Conservation (phyloP, 2,329 filamentous ascomycete species). For the Mycosphaerella arachidis region DNA sequence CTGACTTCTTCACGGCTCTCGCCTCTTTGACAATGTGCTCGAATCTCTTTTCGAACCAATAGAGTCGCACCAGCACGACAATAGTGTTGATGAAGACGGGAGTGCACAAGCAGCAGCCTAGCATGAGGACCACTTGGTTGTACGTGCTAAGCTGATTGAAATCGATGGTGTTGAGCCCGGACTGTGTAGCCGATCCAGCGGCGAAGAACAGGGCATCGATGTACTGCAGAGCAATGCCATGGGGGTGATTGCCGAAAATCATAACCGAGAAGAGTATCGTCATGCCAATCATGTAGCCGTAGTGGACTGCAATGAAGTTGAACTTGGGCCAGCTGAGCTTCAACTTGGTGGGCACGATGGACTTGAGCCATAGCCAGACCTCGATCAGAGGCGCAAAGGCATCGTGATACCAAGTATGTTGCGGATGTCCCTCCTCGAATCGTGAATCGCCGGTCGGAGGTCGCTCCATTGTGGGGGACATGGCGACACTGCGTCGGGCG, state of each 20-base stretch:
- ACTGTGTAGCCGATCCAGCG: conserved; percentile 83
- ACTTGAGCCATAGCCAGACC: conserved; percentile 14
- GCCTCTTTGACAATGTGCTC: conserved; percentile 75
- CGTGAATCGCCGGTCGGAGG: not conserved
- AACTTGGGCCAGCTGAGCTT: conserved; percentile 54
- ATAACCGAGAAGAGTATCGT: conserved; percentile 71
- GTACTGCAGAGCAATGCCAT: conserved; percentile 57
- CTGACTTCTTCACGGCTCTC: conserved; percentile 60
- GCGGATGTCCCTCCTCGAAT: not conserved
- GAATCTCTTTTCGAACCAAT: conserved; percentile 98
- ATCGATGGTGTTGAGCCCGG: conserved; percentile 75
- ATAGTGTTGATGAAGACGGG: conserved; percentile 79
- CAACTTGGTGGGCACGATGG: conserved; percentile 14
- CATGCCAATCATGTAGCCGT: conserved; percentile 75
- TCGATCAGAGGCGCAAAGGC: conserved; percentile 21
- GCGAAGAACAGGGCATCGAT: conserved; percentile 87
- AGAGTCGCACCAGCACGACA: conserved; percentile 87
- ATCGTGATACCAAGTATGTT: conserved; percentile 1
- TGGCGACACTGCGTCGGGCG: not conserved
- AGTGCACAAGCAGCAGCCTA: conserved; percentile 69
- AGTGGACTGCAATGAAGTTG: conserved; percentile 79
- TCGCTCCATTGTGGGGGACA: not conserved
- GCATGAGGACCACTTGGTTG: conserved; percentile 61
- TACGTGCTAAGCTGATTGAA: conserved; percentile 45
- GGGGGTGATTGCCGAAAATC: conserved; percentile 52